Evolutionary conservation across 768 basidiomycete species (phyloP).

Genomic region (Mycena sanguinolenta): DNA sequence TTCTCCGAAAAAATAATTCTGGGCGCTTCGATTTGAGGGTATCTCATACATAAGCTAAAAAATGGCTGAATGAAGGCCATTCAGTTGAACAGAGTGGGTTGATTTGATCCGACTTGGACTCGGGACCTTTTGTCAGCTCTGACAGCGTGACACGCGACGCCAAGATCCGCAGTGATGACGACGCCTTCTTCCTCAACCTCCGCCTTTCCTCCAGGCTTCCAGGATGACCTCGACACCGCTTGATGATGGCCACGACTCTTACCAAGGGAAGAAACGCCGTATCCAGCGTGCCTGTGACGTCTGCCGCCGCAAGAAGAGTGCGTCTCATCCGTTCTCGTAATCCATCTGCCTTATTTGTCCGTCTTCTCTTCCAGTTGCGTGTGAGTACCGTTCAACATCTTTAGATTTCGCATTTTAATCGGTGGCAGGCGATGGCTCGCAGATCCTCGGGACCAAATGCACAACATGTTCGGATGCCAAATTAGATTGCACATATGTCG

Average conservation of each 20-base stretch:
- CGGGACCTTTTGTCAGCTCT: too few species aligned
- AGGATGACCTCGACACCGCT: neutral
- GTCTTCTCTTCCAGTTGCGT: neutral
- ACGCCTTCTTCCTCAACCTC: too few species aligned
- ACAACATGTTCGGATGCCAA: neutral
- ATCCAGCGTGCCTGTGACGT: neutral
- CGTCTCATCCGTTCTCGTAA: neutral
- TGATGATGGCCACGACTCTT: neutral
- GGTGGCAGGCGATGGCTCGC: neutral
- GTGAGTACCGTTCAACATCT: too few species aligned
- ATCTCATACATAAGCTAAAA: too few species aligned
- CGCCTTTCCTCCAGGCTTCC: too few species aligned
- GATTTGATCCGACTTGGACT: too few species aligned
- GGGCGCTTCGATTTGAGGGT: too few species aligned
- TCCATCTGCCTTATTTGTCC: neutral
- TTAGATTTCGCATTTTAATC: neutral
- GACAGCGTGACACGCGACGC: too few species aligned
- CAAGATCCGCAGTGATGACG: too few species aligned
- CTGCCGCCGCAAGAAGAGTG: neutral
- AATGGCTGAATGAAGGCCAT: too few species aligned
- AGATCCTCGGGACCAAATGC: neutral
- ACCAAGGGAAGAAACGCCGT: neutral
- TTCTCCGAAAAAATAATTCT: too few species aligned
- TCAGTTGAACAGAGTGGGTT: too few species aligned
- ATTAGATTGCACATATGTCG: neutral